Base-by-base conservation (phyloP, 495 filamentous ascomycete genomes). In the Rusavskia elegans region DNA sequence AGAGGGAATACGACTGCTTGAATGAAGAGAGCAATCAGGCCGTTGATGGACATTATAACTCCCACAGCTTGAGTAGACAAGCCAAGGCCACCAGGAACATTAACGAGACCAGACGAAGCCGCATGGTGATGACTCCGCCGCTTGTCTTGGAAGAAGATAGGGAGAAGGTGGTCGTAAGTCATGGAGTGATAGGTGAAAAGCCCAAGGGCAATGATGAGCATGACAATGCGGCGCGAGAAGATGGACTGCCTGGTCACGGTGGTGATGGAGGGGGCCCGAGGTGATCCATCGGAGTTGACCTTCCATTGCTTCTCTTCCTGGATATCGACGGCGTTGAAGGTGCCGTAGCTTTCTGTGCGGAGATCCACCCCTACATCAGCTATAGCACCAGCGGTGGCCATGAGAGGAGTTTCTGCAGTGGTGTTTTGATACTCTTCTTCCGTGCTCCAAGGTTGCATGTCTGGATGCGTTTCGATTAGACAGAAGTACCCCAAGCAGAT, bases 151-250 rank as follows among this genome's bases (percentile, higher is more conserved):
- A 89, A 69, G 66, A 89, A 92, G 27, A 92, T 90, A 5, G 86
- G 86, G 36, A 92, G 66, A 0, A 92, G 75, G 64, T 87, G 83
- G 56, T 90, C 86, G 57, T 84, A 92, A 14, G 83, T 85, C 86
- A 92, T 92, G 37, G 79, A 84, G 60, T 90, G 86, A 54, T 89
- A 90, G 1, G 84, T 88, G 67, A 88, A 92, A 54, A 92, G 86
- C 5, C 82, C 81, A 27, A 92, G 69, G 5, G 86, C 78, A 19
- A 83, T 50, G 17, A 87, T 75, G 5, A 90, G 73, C 70, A 83
- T 81, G 54, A 79, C 69, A 38, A 89, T 80, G 17, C 70, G 70
- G 63, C 77, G 76, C 19, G 74, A 82, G 53, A 87, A 84, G 35
- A 81, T 70, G 53, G 71, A 78, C 51, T 64, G 38, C 21, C 48